Evolutionary conservation across 257 asterid species (phyloP).

Genomic region (Solanum paucissectum): DNA sequence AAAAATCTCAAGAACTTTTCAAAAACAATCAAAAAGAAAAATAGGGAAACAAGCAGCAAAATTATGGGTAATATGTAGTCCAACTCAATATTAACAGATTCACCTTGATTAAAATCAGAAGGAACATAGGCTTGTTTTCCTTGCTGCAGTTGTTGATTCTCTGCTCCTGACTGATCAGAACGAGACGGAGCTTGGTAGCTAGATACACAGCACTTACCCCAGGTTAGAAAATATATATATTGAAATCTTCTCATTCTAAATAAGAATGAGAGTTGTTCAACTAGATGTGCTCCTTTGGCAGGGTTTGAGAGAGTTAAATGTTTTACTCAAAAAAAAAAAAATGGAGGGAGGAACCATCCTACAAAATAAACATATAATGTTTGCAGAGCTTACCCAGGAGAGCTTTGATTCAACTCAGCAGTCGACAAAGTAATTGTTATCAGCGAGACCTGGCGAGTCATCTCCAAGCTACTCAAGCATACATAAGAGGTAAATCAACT

Average conservation of each 20-base stretch:
- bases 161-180: slow-evolving; percentile 9
- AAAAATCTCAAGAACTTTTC: background rate
- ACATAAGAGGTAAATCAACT: background rate
- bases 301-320: background rate
- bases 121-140: slow-evolving; percentile 4
- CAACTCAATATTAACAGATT: background rate
- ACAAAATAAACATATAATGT: background rate
- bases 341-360: background rate
- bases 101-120: slow-evolving; percentile 24
- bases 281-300: background rate
- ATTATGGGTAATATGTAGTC: background rate
- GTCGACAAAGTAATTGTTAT: slow-evolving; percentile 38
- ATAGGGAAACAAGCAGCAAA: background rate
- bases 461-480: slow-evolving; percentile 39
- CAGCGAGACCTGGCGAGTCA: slow-evolving; percentile 50
- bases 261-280: background rate
- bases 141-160: slow-evolving; percentile 18
- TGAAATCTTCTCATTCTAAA: background rate
- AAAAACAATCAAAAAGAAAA: background rate
- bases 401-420: slow-evolving; percentile 33
- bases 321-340: background rate
- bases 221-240: background rate
- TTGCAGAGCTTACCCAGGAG: slow-evolving; percentile 36
- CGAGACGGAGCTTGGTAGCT: slow-evolving; percentile 39
- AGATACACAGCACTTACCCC: background rate